A percentile compares a stretch with the other conserved stretches of the same genome.
Evolutionary conservation across 805 yeast genomes (phyloP).

Genomic region (Myxozyma geophila): DNA sequence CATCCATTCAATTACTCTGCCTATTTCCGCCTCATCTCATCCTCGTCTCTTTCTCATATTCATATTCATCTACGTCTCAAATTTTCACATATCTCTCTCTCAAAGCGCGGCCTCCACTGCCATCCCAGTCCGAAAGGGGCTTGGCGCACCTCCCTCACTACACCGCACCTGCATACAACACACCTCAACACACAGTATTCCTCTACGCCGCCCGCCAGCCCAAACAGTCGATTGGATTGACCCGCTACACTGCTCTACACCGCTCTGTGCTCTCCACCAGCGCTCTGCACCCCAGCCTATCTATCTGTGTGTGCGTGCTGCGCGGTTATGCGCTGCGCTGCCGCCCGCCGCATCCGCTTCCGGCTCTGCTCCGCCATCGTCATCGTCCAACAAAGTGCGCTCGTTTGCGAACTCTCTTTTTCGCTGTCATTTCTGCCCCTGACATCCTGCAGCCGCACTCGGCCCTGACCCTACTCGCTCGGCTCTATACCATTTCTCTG

Average conservation of each 20-base stretch:
- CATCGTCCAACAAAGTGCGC: neutral
- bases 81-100: no score
- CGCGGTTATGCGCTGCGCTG: neutral
- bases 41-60: neutral
- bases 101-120: no score
- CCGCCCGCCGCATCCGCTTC: constrained; percentile 25
- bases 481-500: neutral
- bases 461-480: neutral
- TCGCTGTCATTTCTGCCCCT: constrained; percentile 14
- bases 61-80: neutral
- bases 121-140: no score
- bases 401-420: no score
- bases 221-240: no score
- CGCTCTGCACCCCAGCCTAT: neutral
- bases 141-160: no score
- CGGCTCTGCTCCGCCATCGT: constrained; percentile 14
- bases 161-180: no score
- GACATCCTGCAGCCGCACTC: constrained; percentile 19
- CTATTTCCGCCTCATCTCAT: neutral
- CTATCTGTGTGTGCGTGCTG: neutral
- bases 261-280: no score
- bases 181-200: no score
- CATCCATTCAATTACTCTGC: constrained; percentile 5
- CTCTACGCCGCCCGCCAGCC: no score
- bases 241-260: no score